These are phyloP conservation scores for Xylariaceae sp. DNA, from an alignment of 2,329 filamentous ascomycete genomes.

Conservation along the genomic window DNA sequence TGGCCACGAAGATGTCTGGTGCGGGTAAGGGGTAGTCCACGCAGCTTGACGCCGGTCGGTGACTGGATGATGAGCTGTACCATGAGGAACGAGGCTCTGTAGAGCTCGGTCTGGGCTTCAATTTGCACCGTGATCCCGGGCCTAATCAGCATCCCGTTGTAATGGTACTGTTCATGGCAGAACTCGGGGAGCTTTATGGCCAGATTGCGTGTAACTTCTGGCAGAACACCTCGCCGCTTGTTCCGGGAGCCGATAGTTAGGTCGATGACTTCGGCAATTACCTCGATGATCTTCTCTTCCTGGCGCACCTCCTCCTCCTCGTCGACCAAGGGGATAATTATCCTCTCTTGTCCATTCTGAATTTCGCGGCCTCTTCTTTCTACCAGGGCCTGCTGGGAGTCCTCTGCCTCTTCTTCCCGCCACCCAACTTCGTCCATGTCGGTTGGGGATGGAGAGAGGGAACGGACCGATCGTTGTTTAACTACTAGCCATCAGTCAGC, in stretches of 20 bases:
- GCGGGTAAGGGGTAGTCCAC: conserved; percentile 23
- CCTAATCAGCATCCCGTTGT: conserved; percentile 11
- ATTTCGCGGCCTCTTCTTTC: no score
- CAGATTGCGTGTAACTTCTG: conserved; percentile 6
- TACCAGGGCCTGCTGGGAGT: no score
- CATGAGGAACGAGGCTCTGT: conserved; percentile 17
- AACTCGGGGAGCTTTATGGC: conserved; percentile 1
- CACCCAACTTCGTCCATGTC: no score
- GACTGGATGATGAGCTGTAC: conserved; percentile 16
- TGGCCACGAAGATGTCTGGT: conserved; percentile 19
- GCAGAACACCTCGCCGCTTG: neutral
- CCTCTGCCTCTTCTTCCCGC: no score
- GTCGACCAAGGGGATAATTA: conserved; percentile 1
- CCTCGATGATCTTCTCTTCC: conserved; percentile 3
- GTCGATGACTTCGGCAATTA: conserved; percentile 18
- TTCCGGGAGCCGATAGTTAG: conserved; percentile 8
- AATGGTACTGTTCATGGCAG: conserved; percentile 4
- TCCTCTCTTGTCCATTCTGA: no score
- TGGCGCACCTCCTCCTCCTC: conserved; percentile 3
- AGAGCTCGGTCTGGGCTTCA: conserved; percentile 3
- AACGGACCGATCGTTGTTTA: no score
- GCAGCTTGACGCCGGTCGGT: conserved; percentile 12
- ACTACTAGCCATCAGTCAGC: no score
- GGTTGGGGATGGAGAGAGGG: no score
- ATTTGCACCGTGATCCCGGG: conserved; percentile 16